Evolutionary conservation across 768 basidiomycete species (phyloP), one percentile per base, ranked within the genome.

Genomic region (Amylocystis lapponica): DNA sequence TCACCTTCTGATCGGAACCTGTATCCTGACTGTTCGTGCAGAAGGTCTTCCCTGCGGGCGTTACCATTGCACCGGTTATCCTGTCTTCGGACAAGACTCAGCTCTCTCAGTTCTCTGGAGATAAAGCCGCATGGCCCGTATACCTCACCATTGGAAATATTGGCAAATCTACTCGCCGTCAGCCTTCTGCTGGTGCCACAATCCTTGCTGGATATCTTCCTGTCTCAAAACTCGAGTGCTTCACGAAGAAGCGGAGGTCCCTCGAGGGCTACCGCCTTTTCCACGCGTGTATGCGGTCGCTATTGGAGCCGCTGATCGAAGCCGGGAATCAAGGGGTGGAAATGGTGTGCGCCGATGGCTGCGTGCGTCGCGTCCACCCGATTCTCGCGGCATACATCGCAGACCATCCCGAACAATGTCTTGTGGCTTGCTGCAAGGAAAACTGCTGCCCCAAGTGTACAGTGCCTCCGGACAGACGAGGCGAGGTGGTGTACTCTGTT

Each of bases 141-240:
- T 65, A 66, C 31, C 33, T 66, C 7, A 59, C 51, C 10, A 53
- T 66, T 30, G 64, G 64, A 0, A 66, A 65, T 43, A 52, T 66
- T 9, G 22, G 41, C 7, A 61, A 57, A 23, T 33, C 33, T 1
- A 26, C 48, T 0, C 51, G 62, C 0, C 50, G 57, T 13, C 32
- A 54, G 40, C 51, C 54, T 4, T 51, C 55, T 0, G 13, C 25
- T 0, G 46, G 39, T 2, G 54, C 56, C 0, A 49, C 29, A 0
- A 41, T 62, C 9, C 51, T 65, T 0, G 27, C 65, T n/a, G 62
- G 57, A 1, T 64, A 61, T 39, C 46, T 66, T n/a, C 61, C 63
- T 3, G 56, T 59, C 2, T 25, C 53, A 19, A 63, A 64, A 33
- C 53, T 65, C 6, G 49, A 54, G 10, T 56, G 55, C 49, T 57